Percentiles rank a stretch among this genome's conserved stretches.
Conservation (phyloP, 164 flowering plant species). For the Sedum album region DNA sequence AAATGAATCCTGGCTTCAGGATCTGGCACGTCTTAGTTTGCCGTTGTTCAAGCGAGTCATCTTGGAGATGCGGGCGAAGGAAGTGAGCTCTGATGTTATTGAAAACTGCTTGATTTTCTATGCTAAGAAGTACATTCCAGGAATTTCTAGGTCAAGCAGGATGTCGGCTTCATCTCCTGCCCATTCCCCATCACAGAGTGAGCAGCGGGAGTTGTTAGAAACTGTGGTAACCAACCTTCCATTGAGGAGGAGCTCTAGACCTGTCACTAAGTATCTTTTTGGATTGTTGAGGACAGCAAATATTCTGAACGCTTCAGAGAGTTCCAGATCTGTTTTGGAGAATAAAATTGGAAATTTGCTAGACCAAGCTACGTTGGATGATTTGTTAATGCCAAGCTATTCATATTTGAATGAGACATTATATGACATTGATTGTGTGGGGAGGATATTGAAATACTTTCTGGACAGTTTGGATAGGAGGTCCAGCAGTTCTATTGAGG, state of each 20-base stretch:
- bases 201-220: slow-evolving; percentile 65
- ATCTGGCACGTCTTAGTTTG: slow-evolving; percentile 37
- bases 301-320: slow-evolving; percentile 53
- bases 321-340: slow-evolving; percentile 39
- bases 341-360: slow-evolving; percentile 57
- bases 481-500: slow-evolving; percentile 10
- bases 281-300: slow-evolving; percentile 67
- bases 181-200: slow-evolving; percentile 44
- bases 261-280: slow-evolving; percentile 42
- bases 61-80: slow-evolving; percentile 37
- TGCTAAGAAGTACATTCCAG: slow-evolving; percentile 63
- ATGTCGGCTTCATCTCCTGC: slow-evolving; percentile 27
- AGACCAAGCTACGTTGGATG: slow-evolving; percentile 72
- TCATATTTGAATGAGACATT: slow-evolving; percentile 74
- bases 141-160: slow-evolving; percentile 42
- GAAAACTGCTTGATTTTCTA: slow-evolving; percentile 57
- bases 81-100: slow-evolving; percentile 41
- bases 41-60: slow-evolving; percentile 49
- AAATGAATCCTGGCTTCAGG: slow-evolving; percentile 49
- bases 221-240: slow-evolving; percentile 52
- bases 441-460: slow-evolving; percentile 52
- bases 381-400: slow-evolving; percentile 72
- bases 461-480: slow-evolving; percentile 21
- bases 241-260: slow-evolving; percentile 23
- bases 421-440: slow-evolving; percentile 74